Evolutionary conservation across 2,329 filamentous ascomycete species (phyloP), one percentile per base, ranked within the genome.

Genomic region (Cladophialophora carrionii): DNA sequence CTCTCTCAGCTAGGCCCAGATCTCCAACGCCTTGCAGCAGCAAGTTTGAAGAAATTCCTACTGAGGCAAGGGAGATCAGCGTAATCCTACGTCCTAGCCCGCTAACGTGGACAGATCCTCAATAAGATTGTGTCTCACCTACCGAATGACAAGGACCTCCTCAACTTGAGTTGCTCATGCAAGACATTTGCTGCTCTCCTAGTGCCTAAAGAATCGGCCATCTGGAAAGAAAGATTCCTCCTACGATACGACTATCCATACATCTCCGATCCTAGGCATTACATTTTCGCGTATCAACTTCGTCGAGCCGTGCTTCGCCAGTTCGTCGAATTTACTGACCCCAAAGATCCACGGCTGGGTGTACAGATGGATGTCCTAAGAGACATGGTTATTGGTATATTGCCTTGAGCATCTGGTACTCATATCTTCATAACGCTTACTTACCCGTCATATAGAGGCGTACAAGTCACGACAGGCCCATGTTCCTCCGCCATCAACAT

Each of bases 211-310:
- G 59, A 73, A 2, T 76, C 77, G 0, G 68, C 70, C 0, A 66
- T 79, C 29, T 80, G 77, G 78, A 68, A 74, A 22, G 32, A 54
- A 34, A 70, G 74, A 2, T 80, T 79, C 63, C 55, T 69, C 7
- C 69, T 72, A 4, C 57, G 66, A 32, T 80, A 78, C 57, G 78
- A 79, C 53, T 57, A 73, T 12, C 72, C 72, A 1, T 46, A 56
- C 0, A 63, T 72, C 12, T 66, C 64, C 43, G 48, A 57, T 7
- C 70, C 72, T 2, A 41, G 55, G 1, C 72, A 77, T 24, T 69
- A 78, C 29, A 72, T 71, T 31, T 31, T 62, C 0, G 77, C 78
- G 43, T 79, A 79, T 62, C 68, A 76, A 56, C 71, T 72, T 31
- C 75, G 78, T n/a, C 66, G 73, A 6, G 71, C 77, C 34, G 74